A percentile compares a stretch with the other conserved stretches of the same genome.
Evolutionary conservation across 495 filamentous ascomycete genomes (phyloP).

Genomic region (Podospora pseudocomata): DNA sequence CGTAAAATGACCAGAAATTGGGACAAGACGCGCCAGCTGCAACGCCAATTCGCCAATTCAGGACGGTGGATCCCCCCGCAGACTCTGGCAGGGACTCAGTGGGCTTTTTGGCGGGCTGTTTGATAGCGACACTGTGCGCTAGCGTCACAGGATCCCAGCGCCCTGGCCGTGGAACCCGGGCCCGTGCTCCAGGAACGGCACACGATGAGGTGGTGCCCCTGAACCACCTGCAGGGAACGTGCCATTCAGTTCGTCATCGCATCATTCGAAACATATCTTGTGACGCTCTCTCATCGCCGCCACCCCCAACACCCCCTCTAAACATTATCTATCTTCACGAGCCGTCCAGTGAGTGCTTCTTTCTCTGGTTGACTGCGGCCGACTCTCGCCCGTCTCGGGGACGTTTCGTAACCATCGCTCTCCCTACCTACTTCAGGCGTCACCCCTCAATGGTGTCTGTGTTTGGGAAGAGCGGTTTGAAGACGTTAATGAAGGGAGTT

Average conservation of each 20-base stretch:
- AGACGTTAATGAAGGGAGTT: not conserved
- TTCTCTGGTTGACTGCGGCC: not conserved
- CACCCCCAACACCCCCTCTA: slow-evolving; percentile 1
- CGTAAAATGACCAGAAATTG: slow-evolving; percentile 13
- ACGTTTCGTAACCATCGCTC: not conserved
- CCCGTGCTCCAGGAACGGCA: not conserved
- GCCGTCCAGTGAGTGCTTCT: not conserved
- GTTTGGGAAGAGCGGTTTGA: not conserved
- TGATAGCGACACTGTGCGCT: slow-evolving; percentile 14
- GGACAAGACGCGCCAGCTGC: slow-evolving; percentile 3
- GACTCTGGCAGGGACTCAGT: not conserved
- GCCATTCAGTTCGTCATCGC: not conserved
- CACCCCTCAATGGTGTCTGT: not conserved
- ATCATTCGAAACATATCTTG: not conserved
- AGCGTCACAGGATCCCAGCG: slow-evolving; percentile 12
- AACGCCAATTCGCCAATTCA: not conserved
- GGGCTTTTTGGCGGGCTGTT: not conserved
- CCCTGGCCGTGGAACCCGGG: slow-evolving; percentile 6
- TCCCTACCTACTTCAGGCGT: not conserved
- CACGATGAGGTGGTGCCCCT: not conserved
- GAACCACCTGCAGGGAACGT: not conserved
- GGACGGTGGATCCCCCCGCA: not conserved
- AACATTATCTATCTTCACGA: not conserved
- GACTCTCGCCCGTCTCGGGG: not conserved
- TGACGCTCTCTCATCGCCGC: not conserved